These are phyloP conservation scores for Kwoniella dendrophila DNA, from an alignment of 768 basidiomycete species.

Conservation along the genomic window DNA sequence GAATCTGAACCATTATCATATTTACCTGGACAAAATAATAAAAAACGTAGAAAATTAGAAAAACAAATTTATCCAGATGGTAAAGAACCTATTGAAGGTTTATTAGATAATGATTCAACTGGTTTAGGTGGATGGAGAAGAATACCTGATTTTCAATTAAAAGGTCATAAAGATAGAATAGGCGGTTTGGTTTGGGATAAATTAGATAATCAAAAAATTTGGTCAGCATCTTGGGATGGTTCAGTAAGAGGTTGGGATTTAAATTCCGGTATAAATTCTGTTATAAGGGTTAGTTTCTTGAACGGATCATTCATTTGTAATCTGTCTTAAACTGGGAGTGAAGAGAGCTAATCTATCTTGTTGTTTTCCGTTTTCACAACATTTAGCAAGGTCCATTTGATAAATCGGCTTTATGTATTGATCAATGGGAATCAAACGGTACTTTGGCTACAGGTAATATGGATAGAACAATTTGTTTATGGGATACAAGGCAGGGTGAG, in stretches of 20 bases:
- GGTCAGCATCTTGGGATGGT: conserved; percentile 82
- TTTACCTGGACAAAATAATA: conserved; percentile 56
- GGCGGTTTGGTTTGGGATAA: conserved; percentile 69
- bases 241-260: conserved; percentile 87
- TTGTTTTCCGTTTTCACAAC: not conserved
- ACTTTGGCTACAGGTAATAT: conserved; percentile 57
- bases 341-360: not conserved
- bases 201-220: conserved; percentile 47
- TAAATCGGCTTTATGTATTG: conserved; percentile 56
- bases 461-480: conserved; percentile 58
- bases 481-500: conserved; percentile 57
- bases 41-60: conserved; percentile 68
- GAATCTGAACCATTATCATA: conserved; percentile 56
- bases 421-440: conserved; percentile 53
- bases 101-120: conserved; percentile 37
- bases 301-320: not conserved
- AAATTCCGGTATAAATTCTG: conserved; percentile 62
- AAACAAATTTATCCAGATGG: conserved; percentile 63
- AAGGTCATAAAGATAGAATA: conserved; percentile 80
- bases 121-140: conserved; percentile 54
- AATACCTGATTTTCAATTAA: conserved; percentile 72
- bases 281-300: conserved; percentile 52
- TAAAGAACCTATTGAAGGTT: conserved; percentile 31
- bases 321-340: not conserved
- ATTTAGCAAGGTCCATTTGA: conserved; percentile 56